Base-by-base conservation (phyloP, 2,329 filamentous ascomycete genomes). In the Fusarium xylarioides region DNA sequence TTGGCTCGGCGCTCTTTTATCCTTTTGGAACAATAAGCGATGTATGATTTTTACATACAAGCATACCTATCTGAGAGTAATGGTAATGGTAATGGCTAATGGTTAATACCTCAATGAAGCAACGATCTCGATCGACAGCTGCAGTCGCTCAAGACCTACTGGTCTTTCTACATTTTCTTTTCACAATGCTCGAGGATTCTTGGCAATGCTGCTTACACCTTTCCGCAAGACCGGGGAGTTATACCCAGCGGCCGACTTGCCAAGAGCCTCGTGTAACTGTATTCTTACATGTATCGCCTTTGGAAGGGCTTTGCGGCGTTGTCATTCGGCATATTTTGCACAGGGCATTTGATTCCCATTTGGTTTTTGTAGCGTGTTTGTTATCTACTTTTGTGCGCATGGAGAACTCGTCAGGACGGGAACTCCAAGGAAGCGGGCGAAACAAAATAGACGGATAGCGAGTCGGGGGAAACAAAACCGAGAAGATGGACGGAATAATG, bases 401-500 rank as follows among this genome's bases (percentile, higher is more conserved):
- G n/a, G 66, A 68, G 49, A 55, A 52, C 57, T 49, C 70, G 68
- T 63, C 68, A 60, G 63, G 68, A 64, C 63, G 69, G 58, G 68
- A 38, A 43, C 40, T 68, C 47, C 37, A 57, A 57, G 37, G 65
- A 34, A 55, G 54, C 40, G 43, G 43, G 56, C 34, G 66, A 70
- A 67, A 55, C 40, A 74, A 73, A 68, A 73, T 73, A 74, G 71
- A 73, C 71, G 63, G 62, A 64, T 47, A 55, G 55, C 46, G 63
- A 53, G 57, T 43, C 52, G 54, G 55, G 58, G 55, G 44, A 60
- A 53, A 64, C 35, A 63, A 68, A 67, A 68, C 50, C 16, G 62
- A 55, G 60, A 73, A 74, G 44, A 63, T 58, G 46, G 57, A 49
- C 34, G 63, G 71, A 32, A 56, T 43, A 26, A 35, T 26, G 71